Base-by-base conservation (phyloP, 2,329 filamentous ascomycete genomes). In the Beauveria sp. region DNA sequence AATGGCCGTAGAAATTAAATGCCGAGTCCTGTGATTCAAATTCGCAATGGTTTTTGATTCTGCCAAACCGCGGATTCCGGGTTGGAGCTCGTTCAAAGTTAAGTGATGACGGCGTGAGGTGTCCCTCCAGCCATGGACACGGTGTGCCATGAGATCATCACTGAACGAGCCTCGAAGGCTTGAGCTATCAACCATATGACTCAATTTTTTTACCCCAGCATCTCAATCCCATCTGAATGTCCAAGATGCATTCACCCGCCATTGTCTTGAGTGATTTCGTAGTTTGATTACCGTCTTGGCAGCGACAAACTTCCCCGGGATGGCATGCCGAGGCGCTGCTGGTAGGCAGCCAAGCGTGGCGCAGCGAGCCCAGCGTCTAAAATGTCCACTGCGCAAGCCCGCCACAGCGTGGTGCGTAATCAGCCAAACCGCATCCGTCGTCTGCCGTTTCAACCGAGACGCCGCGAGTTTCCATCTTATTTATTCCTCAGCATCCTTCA, bases 321-420 rank as follows among this genome's bases (percentile, higher is more conserved):
- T 10, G 28, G 20, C 8, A 22, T 46, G 58, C 50, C 58, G 49
- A 54, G 26, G 40, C 22, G 42, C 49, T 38, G 31, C 18, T 46
- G 49, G 49, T 53, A 42, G 49, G 50, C n/a, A 66, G 69, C 69
- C 68, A 71, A 73, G 69, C 51, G 71, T 73, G 72, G 72, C 72
- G 72, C 72, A 74, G 72, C 66, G 42, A 55, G 38, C 31, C 14
- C 45, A 59, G 49, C 61, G 48, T 49, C 12, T 62, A 55, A 43
- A 31, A 51, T 55, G 28, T 55, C 48, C 61, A 48, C 49, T 58
- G 53, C 54, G 26, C 43, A 51, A 40, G 51, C 18, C 50, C 56
- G 61, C 56, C 42, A 60, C 56, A 31, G 31, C 1, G 43, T 42
- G 31, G 49, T 62, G 60, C 60, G 60, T 62, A 62, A 62, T 56